A percentile compares a stretch with the other conserved stretches of the same genome.
Evolutionary conservation across 345 rosid genomes (phyloP).

Genomic region (Moricandia arvensis): DNA sequence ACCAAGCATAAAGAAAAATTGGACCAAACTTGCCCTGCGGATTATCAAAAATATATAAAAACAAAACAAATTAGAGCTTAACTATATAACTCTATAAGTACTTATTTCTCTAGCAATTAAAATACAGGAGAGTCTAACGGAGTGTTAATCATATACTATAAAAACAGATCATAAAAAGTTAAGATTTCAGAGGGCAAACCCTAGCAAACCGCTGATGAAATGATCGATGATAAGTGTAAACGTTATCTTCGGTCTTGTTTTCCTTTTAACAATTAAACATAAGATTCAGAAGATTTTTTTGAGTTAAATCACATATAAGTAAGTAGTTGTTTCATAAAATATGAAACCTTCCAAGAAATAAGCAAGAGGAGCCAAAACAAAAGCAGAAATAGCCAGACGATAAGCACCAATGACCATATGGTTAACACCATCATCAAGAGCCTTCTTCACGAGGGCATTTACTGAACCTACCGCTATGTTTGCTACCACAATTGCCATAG

Average conservation of each 20-base stretch:
- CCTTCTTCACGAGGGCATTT: constrained; percentile 61
- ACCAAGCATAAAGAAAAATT: too few relatives aligned
- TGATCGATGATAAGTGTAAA: constrained; percentile 39
- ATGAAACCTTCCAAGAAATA: constrained; percentile 62
- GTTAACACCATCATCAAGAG: constrained; percentile 57
- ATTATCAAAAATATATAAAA: too few relatives aligned
- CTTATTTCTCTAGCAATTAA: too few relatives aligned
- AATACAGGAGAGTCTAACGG: too few relatives aligned
- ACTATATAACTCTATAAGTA: too few relatives aligned
- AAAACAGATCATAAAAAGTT: background rate
- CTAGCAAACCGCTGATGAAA: constrained; percentile 50
- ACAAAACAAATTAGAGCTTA: too few relatives aligned
- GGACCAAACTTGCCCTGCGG: too few relatives aligned
- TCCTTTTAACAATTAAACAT: constrained; percentile 30
- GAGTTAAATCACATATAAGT: background rate
- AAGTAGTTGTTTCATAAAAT: background rate
- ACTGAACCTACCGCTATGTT: constrained; percentile 56
- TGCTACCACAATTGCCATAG: constrained; percentile 44
- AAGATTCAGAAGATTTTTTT: background rate
- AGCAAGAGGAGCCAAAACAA: constrained; percentile 64
- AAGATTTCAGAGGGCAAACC: constrained; percentile 25
- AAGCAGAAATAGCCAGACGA: constrained; percentile 58
- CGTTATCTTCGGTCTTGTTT: constrained; percentile 42
- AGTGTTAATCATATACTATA: background rate
- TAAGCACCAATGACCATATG: constrained; percentile 64